A percentile compares a stretch with the other conserved stretches of the same genome.
These are phyloP conservation scores for Chaetomium sp. DNA, from an alignment of 2,329 filamentous ascomycete species.

Conservation along the genomic window DNA sequence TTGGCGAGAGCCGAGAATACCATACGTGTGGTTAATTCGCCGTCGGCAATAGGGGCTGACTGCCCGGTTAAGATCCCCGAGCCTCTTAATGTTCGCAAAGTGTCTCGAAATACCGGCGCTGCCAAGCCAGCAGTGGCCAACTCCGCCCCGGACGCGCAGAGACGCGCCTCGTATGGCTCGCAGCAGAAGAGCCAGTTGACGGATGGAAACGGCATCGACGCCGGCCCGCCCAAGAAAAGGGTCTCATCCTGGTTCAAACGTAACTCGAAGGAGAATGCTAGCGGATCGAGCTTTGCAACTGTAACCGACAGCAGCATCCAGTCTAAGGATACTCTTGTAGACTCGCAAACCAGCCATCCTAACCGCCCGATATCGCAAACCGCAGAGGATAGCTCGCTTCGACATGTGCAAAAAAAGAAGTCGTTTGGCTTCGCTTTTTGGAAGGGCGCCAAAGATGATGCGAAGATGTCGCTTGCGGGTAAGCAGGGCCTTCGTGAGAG, in stretches of 20 bases:
- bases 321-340: slow-evolving; percentile 21
- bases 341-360: slow-evolving; percentile 10
- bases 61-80: slow-evolving; percentile 41
- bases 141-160: slow-evolving; percentile 1
- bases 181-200: slow-evolving; percentile 6
- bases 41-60: slow-evolving; percentile 42
- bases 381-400: slow-evolving; percentile 3
- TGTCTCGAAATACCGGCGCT: slow-evolving; percentile 22
- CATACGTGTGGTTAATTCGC: slow-evolving; percentile 58
- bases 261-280: slow-evolving; percentile 44
- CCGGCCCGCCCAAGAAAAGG: slow-evolving; percentile 45
- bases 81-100: slow-evolving; percentile 48
- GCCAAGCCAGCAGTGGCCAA: slow-evolving; percentile 5
- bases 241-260: slow-evolving; percentile 57
- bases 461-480: slow-evolving; percentile 51
- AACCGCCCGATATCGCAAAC: slow-evolving; percentile 15
- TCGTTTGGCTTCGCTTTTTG: slow-evolving; percentile 59
- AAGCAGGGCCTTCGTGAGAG: slow-evolving; percentile 32
- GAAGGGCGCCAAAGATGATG: slow-evolving; percentile 50
- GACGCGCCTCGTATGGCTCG: slow-evolving; percentile 14
- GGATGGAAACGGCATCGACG: slow-evolving; percentile 28
- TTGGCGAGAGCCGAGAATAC: slow-evolving; percentile 53
- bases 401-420: slow-evolving; percentile 46
- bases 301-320: slow-evolving; percentile 28
- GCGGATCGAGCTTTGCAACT: slow-evolving; percentile 27